phyloP scores from a whole-genome alignment of 768 basidiomycete genomes.

The Calocybe cyanea region DNA sequence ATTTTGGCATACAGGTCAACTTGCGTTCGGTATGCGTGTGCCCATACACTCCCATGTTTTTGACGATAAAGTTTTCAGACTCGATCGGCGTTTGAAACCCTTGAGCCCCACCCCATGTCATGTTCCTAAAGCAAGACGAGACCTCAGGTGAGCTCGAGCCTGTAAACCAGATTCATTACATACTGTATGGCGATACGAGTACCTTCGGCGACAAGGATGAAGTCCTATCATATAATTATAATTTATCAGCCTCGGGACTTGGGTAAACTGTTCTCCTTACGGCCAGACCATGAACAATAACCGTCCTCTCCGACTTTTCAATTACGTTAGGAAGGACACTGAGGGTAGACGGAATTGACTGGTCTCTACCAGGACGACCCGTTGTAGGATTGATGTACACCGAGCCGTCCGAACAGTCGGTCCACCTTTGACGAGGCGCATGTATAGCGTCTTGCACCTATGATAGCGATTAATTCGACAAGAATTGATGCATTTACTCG shows the following conservation, averaged over 20 bases:
- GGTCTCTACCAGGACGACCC: conserved; percentile 38
- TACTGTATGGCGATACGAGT: conserved; percentile 55
- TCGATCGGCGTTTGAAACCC: conserved; percentile 65
- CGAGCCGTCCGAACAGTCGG: conserved; percentile 43
- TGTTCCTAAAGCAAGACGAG: conserved; percentile 27
- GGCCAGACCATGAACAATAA: conserved; percentile 65
- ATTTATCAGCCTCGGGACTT: not conserved
- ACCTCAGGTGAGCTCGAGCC: not conserved
- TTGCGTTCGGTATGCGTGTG: conserved; percentile 59
- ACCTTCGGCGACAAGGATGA: conserved; percentile 40
- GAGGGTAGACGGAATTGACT: conserved; percentile 54
- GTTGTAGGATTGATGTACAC: conserved; percentile 49
- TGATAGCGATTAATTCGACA: not conserved
- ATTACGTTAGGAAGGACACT: conserved; percentile 67
- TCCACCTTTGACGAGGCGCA: conserved; percentile 61
- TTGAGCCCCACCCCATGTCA: conserved; percentile 56
- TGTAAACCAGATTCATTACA: conserved; percentile 6
- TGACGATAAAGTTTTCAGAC: conserved; percentile 57
- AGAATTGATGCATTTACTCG: not conserved
- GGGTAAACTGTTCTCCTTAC: conserved; percentile 32
- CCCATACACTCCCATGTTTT: conserved; percentile 61
- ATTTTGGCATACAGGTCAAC: conserved; percentile 48
- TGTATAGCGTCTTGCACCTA: conserved; percentile 54
- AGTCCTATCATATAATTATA: conserved; percentile 25
- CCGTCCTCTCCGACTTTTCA: conserved; percentile 58